Evolutionary conservation across 495 filamentous ascomycete species (phyloP), one percentile per base, ranked within the genome.

Genomic region (Recurvomyces mirabilis): DNA sequence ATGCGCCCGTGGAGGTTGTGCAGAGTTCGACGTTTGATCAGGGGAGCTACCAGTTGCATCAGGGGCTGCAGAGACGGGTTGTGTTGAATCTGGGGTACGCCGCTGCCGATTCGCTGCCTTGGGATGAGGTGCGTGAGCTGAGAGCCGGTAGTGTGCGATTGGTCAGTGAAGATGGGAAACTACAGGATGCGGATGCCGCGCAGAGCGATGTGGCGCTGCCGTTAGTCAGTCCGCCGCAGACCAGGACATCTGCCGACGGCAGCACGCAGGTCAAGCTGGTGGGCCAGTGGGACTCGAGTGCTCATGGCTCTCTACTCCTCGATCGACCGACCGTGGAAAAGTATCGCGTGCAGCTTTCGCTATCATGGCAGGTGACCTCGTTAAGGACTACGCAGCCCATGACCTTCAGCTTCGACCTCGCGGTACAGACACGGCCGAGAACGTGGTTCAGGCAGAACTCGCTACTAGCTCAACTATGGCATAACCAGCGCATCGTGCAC

Each of bases 201-300:
- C 73, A 72, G 3, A 74, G 78, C 5, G 84, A 94, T 45, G 75
- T 96, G 13, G 64, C 77, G 0, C 66, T 99, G 20, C 84, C 82
- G 57, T 71, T 91, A 24, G 65, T 84, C 11, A 72, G 78, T 36
- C 77, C 81, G 33, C 87, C 91, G 3, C 69, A 72, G 37, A 73
- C 93, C 43, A 80, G 79, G 46, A 74, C 78, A 30, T 89, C 94
- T 62, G 74, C 84, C 4, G 88, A 96, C 58, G 91, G 91, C 23
- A 95, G 89, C 1, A 84, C 81, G n/a, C 82, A 82, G 58, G 74
- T 93, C 38, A 87, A 81, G 1, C 67, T 96, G 17, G 64, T 80
- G 9, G 87, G 82, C 7, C 91, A 96, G 58, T 99, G 91, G 91
- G 93, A 96, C 60, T 96, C 93, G 0, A 89, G 84, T 56, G 71